Conservation (phyloP, 2,329 filamentous ascomycete genomes). For the Apiospora rasikravindrae region DNA sequence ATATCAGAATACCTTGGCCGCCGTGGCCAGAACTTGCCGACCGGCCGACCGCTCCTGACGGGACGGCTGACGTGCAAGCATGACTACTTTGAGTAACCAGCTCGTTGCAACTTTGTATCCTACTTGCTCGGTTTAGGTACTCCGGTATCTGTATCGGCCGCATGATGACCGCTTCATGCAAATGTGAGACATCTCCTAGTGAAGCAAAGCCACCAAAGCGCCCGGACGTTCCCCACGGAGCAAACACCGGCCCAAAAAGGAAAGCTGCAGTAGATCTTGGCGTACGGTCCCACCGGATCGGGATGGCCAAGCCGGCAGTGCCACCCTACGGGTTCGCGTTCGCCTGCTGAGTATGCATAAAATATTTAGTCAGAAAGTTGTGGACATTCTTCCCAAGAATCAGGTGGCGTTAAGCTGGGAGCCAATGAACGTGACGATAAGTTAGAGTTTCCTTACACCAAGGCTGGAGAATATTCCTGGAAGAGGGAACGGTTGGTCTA, state of each 20-base stretch:
- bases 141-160: neutral
- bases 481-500: neutral
- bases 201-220: neutral
- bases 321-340: neutral
- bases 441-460: neutral
- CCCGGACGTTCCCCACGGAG: slow-evolving; percentile 12
- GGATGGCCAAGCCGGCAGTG: slow-evolving; percentile 3
- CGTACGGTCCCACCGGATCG: slow-evolving; percentile 6
- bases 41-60: neutral
- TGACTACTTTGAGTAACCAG: neutral
- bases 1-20: neutral
- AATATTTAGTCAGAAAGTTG: neutral
- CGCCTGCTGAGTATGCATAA: neutral
- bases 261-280: neutral
- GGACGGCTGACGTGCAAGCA: neutral
- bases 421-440: neutral
- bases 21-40: neutral
- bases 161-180: neutral
- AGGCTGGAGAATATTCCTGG: neutral
- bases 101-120: neutral
- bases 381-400: neutral
- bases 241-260: neutral
- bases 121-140: neutral
- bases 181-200: neutral
- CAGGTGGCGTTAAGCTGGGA: neutral